These are phyloP conservation scores for Diaporthe caulivora DNA, from an alignment of 2,329 filamentous ascomycete species.

Conservation along the genomic window DNA sequence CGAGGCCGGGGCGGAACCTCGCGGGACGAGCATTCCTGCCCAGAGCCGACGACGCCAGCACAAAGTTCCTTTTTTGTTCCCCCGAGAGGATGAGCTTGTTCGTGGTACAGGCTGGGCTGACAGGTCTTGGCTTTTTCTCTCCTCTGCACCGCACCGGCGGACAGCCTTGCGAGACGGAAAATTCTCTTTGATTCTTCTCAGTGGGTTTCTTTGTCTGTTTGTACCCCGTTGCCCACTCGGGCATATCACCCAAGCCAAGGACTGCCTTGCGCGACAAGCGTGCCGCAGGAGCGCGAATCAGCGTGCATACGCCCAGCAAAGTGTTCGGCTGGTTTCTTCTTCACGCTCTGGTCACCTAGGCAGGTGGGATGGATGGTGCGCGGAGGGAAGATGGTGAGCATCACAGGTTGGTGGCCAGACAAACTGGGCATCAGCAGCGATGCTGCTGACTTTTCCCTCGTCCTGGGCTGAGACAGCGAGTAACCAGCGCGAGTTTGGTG, in stretches of 20 bases:
- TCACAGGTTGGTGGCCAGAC: slow-evolving; percentile 4
- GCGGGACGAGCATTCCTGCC: slow-evolving; percentile 30
- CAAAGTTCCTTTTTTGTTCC: neutral
- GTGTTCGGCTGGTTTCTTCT: neutral
- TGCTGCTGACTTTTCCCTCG: neutral
- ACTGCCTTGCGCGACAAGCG: neutral
- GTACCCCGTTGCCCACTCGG: neutral
- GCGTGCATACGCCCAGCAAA: neutral
- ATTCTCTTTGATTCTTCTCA: neutral
- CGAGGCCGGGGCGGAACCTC: slow-evolving; percentile 24
- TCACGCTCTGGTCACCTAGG: neutral
- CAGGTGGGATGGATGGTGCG: neutral
- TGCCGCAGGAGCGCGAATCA: slow-evolving; percentile 2
- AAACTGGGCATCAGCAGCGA: neutral
- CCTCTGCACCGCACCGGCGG: neutral
- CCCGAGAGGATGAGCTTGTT: neutral
- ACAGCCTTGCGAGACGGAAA: neutral
- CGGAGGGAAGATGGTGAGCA: no score
- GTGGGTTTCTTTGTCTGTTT: neutral
- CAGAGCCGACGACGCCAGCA: neutral
- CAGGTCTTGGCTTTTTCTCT: slow-evolving; percentile 13
- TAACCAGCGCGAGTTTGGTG: neutral
- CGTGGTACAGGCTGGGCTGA: slow-evolving; percentile 19
- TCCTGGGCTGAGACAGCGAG: neutral
- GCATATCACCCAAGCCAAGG: neutral